phyloP scores from a whole-genome alignment of 2,329 filamentous ascomycete genomes.

The Orbilia brochopaga region DNA sequence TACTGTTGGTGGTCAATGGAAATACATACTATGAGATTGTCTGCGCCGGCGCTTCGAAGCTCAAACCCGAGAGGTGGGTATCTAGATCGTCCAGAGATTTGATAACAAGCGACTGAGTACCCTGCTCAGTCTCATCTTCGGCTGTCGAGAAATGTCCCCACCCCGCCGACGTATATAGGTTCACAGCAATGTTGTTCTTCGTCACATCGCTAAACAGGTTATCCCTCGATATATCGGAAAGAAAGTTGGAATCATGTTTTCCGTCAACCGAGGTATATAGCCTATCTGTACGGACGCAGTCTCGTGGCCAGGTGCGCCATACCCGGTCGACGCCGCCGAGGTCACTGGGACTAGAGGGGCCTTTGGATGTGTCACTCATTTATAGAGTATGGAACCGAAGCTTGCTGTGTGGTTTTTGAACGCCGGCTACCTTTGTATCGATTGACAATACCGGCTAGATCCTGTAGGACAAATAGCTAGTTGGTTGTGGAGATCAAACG shows the following conservation, averaged over 20 bases:
- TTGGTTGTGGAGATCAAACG: too few relatives aligned
- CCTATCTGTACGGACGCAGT: constrained; percentile 33
- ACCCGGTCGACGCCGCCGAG: constrained; percentile 15
- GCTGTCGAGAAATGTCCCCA: constrained; percentile 28
- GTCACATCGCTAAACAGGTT: constrained; percentile 25
- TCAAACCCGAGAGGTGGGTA: constrained; percentile 18
- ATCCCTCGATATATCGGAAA: constrained; percentile 27
- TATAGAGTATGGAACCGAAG: not conserved
- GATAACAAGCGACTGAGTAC: constrained; percentile 6
- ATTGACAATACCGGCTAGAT: too few relatives aligned
- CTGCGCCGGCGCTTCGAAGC: constrained; percentile 25
- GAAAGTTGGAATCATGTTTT: constrained; percentile 33
- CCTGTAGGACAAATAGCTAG: not conserved
- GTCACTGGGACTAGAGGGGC: constrained; percentile 11
- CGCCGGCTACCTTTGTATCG: too few relatives aligned
- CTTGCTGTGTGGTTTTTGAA: too few relatives aligned
- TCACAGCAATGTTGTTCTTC: constrained; percentile 13
- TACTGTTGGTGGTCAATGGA: not conserved
- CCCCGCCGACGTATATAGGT: constrained; percentile 29
- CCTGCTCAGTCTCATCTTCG: constrained; percentile 15
- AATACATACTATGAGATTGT: constrained; percentile 35
- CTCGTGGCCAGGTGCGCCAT: constrained; percentile 32
- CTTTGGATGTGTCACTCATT: constrained; percentile 32
- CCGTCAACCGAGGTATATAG: constrained; percentile 36
- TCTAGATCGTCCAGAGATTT: constrained; percentile 27